Percentiles rank a stretch among this genome's conserved stretches.
Conservation (phyloP, 2,329 filamentous ascomycete genomes). For the Scopulariopsis brevicaulis region DNA sequence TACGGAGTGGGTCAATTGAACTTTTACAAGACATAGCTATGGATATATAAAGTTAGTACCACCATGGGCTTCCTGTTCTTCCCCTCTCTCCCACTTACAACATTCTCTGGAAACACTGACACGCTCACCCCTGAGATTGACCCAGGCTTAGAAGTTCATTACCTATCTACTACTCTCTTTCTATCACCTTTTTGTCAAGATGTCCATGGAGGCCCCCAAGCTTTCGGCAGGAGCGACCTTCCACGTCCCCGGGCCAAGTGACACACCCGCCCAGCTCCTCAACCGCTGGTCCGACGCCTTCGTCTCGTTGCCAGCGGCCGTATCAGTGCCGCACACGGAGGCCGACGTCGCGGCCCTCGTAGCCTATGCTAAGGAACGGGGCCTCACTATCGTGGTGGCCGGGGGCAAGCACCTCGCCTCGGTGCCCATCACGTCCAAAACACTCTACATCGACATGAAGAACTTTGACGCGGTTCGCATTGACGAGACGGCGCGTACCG, state of each 20-base stretch:
- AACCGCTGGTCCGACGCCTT: slow-evolving; percentile 19
- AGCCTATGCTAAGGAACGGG: slow-evolving; percentile 14
- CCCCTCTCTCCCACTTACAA: background rate
- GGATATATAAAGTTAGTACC: background rate
- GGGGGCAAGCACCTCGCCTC: slow-evolving; percentile 19
- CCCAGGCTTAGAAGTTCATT: too few relatives aligned
- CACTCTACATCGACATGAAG: slow-evolving; percentile 20
- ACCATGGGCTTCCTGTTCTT: background rate
- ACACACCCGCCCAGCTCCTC: background rate
- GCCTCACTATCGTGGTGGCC: slow-evolving; percentile 14
- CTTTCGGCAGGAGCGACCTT: background rate
- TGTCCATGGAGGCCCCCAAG: background rate
- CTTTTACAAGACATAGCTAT: too few relatives aligned
- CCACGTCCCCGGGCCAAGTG: background rate
- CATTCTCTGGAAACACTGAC: too few relatives aligned
- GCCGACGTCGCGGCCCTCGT: slow-evolving; percentile 16
- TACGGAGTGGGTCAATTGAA: too few relatives aligned
- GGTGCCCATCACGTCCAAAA: slow-evolving; percentile 14
- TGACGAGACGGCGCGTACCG: slow-evolving; percentile 12
- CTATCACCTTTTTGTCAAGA: background rate
- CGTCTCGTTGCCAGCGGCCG: slow-evolving; percentile 13
- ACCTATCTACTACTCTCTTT: too few relatives aligned
- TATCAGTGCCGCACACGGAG: slow-evolving; percentile 16
- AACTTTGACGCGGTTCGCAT: slow-evolving; percentile 16
- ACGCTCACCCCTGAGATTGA: too few relatives aligned